Evolutionary conservation across 371 early-diverging fungal species (phyloP).

Genomic region (Capillidium rhysosporum): DNA sequence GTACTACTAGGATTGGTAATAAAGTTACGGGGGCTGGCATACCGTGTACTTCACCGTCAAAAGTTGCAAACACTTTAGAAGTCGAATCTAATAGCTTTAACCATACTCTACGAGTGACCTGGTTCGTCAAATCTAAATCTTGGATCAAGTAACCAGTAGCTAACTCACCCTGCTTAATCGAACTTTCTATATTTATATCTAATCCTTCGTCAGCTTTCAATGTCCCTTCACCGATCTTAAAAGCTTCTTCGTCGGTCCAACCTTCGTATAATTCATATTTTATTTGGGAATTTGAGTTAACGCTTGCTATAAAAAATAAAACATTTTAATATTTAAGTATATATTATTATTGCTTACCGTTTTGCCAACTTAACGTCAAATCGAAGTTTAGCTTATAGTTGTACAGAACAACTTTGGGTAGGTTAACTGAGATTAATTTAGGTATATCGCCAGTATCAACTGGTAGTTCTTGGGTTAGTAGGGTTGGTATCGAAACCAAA

Average conservation of each 20-base stretch:
- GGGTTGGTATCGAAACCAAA: no score
- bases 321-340: neutral
- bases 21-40: constrained; percentile 5
- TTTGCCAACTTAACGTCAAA: neutral
- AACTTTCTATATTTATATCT: no score
- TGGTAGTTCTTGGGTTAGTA: no score
- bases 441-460: no score
- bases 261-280: neutral
- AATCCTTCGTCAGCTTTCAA: neutral
- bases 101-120: neutral
- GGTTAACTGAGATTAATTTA: neutral
- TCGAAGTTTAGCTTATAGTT: neutral
- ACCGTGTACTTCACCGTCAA: neutral
- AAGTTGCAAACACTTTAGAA: neutral
- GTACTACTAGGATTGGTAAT: constrained; percentile 1
- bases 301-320: neutral
- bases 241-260: neutral
- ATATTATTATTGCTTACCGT: neutral
- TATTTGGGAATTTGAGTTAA: neutral
- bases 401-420: neutral
- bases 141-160: neutral
- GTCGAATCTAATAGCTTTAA: neutral
- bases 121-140: neutral
- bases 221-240: neutral
- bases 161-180: neutral